phyloP scores from a whole-genome alignment of 805 yeast genomes.

The Yarrowia deformans region DNA sequence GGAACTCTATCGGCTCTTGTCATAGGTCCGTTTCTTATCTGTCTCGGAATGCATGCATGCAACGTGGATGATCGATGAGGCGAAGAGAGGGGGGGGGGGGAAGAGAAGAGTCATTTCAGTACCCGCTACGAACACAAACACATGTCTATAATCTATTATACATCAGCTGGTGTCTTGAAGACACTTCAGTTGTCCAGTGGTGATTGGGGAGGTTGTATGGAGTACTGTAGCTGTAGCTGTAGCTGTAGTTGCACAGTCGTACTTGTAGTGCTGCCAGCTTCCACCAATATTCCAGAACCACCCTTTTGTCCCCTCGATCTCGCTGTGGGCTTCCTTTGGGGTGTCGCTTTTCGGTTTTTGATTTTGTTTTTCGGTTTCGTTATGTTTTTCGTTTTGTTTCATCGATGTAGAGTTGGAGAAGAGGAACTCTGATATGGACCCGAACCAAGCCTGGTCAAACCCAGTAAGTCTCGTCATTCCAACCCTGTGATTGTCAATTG shows the following conservation, averaged over 20 bases:
- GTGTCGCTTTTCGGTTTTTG: background rate
- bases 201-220: background rate
- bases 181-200: background rate
- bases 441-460: background rate
- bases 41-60: constrained; percentile 5
- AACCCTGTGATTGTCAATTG: constrained; percentile 22
- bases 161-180: background rate
- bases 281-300: too few species aligned
- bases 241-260: background rate
- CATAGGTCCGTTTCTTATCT: background rate
- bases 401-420: constrained; percentile 4
- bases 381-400: background rate
- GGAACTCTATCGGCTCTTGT: constrained; percentile 5
- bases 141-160: constrained; percentile 20
- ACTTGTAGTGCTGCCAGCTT: too few species aligned
- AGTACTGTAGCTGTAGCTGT: background rate
- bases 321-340: constrained; percentile 13
- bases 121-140: background rate
- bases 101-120: too few species aligned
- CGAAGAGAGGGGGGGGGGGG: background rate
- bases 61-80: background rate
- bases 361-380: too few species aligned
- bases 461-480: constrained; percentile 4
- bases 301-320: background rate
- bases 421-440: background rate